Base-by-base conservation (phyloP, 208 protist species). In the Trypanosoma boissoni region DNA sequence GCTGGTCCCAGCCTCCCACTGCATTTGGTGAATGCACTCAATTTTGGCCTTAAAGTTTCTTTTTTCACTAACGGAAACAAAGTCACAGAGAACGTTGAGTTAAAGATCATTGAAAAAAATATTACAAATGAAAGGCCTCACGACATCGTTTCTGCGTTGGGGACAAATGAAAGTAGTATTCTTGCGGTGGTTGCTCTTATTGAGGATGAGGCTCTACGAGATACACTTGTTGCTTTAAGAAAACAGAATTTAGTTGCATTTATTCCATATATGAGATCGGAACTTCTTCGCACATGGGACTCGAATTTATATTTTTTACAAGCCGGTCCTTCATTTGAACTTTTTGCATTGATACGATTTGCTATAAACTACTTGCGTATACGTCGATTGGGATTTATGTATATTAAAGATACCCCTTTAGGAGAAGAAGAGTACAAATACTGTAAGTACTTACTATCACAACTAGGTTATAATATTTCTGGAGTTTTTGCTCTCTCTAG, bases 321-420 rank as follows among this genome's bases (percentile, higher is more conserved):
- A 7, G 14, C 31, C 5, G n/a, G 7, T 24, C 51, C 51, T n/a
- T 12, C 32, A 10, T 24, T 31, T 6, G 51, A 57, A 31, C 16
- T 42, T n/a, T 9, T 42, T 24, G 51, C 51, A 42, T 18, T 57
- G 5, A 18, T 57, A 16, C 51, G 51, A n/a, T 42, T 41, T 21
- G 32, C 29, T n/a, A 31, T 57, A 8, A 42, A 20, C 21, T 32
- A 42, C 7, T 32, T 57, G 14, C 51, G 51, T 3, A 9, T 57
- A 18, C 26, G 9, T 26, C 24, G 51, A 31, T 16, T 57, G 8
- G 51, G 51, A n/a, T 57, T 57, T 26, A 57, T 57, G 51, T 57
- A 57, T 26, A 24, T 57, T 12, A 10, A 36, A n/a, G 18, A 26
- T 9, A 8, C 21, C 12, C 12, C 51, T 14, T 43, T 57, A 42